phyloP scores from a whole-genome alignment of 1,139 yeast genomes.

The Blastobotrys buckinghamii region DNA sequence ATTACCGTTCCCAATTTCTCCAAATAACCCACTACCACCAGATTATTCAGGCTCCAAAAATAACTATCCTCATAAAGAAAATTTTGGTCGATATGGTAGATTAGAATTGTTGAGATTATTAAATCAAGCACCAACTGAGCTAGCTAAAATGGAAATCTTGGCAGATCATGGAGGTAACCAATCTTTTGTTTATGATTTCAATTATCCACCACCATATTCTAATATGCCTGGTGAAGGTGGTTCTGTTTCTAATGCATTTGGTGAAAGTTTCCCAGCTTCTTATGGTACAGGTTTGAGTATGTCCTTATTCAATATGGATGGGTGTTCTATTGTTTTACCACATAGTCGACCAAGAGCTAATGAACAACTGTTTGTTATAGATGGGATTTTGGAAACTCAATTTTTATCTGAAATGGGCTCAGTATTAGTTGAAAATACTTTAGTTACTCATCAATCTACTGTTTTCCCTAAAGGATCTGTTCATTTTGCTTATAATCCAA shows the following conservation, averaged over 20 bases:
- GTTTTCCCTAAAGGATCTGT: slow-evolving; percentile 22
- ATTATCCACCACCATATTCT: slow-evolving; percentile 20
- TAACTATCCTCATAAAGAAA: background rate
- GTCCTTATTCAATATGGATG: slow-evolving; percentile 18
- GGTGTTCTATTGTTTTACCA: slow-evolving; percentile 24
- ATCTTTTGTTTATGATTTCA: slow-evolving; percentile 23
- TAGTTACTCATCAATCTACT: slow-evolving; percentile 16
- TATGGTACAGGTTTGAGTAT: slow-evolving; percentile 20
- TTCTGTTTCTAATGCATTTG: slow-evolving; percentile 18
- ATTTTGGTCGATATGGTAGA: slow-evolving; percentile 3
- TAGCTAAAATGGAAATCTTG: slow-evolving; percentile 17
- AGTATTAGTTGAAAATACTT: slow-evolving; percentile 16
- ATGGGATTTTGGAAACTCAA: slow-evolving; percentile 20
- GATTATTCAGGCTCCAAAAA: background rate
- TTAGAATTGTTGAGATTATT: slow-evolving; percentile 1
- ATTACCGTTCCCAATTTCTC: background rate
- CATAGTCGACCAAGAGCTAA: slow-evolving; percentile 23
- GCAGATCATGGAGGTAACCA: slow-evolving; percentile 14
- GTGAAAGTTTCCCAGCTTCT: slow-evolving; percentile 22
- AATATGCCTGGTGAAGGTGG: slow-evolving; percentile 17
- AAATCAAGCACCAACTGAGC: slow-evolving; percentile 15
- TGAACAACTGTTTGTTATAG: slow-evolving; percentile 20
- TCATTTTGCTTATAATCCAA: slow-evolving; percentile 21
- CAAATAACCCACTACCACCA: background rate
- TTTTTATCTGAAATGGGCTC: slow-evolving; percentile 20